Percentiles rank a stretch among this genome's conserved stretches.
These are phyloP conservation scores for Xerocomus spinulosus DNA, from an alignment of 768 basidiomycete genomes.

Conservation along the genomic window DNA sequence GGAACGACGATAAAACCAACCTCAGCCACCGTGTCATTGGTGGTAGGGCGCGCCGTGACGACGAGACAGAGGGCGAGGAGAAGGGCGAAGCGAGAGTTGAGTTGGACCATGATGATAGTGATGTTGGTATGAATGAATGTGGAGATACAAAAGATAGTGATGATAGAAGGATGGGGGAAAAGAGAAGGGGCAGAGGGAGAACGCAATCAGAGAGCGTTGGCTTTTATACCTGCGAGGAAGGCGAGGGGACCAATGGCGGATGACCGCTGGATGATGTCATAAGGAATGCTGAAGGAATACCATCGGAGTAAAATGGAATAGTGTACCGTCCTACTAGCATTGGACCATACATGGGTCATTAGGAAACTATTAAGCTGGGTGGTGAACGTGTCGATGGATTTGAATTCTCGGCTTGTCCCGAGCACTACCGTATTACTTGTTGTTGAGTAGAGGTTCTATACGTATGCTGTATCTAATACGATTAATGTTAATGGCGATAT, in stretches of 20 bases:
- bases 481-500: not conserved
- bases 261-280: constrained; percentile 6
- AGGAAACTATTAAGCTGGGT: too few relatives aligned
- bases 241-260: constrained; percentile 1
- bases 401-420: too few relatives aligned
- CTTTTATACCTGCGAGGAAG: constrained; percentile 20
- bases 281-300: not conserved
- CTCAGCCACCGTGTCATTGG: constrained; percentile 4
- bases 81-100: constrained; percentile 25
- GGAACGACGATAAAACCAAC: constrained; percentile 1
- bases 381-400: too few relatives aligned
- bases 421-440: too few relatives aligned
- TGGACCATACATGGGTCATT: too few relatives aligned
- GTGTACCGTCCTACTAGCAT: too few relatives aligned
- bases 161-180: not conserved
- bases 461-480: too few relatives aligned
- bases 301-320: not conserved
- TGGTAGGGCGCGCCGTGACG: constrained; percentile 13
- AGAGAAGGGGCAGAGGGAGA: constrained; percentile 4
- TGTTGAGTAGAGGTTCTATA: too few relatives aligned
- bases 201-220: not conserved
- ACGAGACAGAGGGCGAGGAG: constrained; percentile 28
- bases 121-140: constrained; percentile 29
- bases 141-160: constrained; percentile 12
- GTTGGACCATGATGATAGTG: constrained; percentile 28